Evolutionary conservation across 176 grass and related monocot species (phyloP).

Genomic region (Rhynchospora breviuscula): DNA sequence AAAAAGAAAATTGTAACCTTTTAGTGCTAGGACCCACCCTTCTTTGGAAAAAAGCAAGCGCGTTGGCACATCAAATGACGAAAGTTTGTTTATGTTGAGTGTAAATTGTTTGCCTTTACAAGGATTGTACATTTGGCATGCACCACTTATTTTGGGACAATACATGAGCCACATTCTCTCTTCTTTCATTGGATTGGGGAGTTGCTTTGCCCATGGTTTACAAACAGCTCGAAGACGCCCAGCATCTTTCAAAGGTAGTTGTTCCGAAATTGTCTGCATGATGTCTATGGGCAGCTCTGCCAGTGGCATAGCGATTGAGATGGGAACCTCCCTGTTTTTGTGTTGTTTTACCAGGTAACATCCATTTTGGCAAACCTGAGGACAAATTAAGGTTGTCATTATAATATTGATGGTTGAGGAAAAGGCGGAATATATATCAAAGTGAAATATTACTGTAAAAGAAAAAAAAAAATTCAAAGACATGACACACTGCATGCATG

Average conservation of each 20-base stretch:
- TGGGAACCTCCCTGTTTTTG: neutral
- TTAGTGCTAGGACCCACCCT: neutral
- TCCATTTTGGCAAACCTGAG: neutral
- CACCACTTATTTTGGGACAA: neutral
- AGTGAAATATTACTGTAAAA: neutral
- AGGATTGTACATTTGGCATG: neutral
- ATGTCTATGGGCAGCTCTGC: constrained; percentile 12
- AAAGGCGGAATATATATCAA: neutral
- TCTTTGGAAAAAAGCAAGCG: neutral
- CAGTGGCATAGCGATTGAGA: neutral
- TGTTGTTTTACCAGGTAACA: neutral
- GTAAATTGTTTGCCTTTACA: neutral
- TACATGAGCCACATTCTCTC: constrained; percentile 7
- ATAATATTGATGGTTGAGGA: no score
- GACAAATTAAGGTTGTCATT: neutral
- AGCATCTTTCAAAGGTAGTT: constrained; percentile 7
- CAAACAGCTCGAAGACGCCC: constrained; percentile 11
- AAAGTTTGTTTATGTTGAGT: neutral
- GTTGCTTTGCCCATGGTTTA: neutral
- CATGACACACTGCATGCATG: neutral
- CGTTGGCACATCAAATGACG: neutral
- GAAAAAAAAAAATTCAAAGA: neutral
- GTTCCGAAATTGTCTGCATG: neutral
- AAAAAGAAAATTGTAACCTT: neutral
- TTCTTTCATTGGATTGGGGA: constrained; percentile 7